Evolutionary conservation across 2,329 filamentous ascomycete genomes (phyloP), one percentile per base, ranked within the genome.

Genomic region (Colletotrichum sidae): DNA sequence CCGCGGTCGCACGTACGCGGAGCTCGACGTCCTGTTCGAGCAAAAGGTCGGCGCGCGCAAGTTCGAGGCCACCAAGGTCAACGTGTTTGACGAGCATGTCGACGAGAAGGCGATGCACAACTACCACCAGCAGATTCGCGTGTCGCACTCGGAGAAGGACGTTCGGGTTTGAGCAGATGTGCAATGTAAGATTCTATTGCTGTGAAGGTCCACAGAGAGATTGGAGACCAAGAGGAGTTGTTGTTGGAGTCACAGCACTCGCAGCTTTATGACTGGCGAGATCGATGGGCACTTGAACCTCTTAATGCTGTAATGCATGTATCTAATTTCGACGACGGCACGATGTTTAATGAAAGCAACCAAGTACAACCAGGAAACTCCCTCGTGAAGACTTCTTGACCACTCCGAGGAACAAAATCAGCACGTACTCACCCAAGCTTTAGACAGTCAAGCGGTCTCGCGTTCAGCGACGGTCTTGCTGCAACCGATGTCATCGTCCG

Each of bases 21-120:
- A 97, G 78, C 81, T 97, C 60, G 93, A 97, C 75, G 72, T 96
- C 53, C 82, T 97, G 53, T 97, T 97, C 72, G 92, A 97, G 79
- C 84, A 87, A 67, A 81, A 85, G 1, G 80, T 95, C 25, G 84
- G 85, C 69, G 92, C 92, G 7, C 83, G 93, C 71, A 90, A 93
- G 72, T 96, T 96, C 75, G 85, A 88, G 8, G 74, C 74, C 33
- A 87, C 86, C 2, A 72, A 84, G 65, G 85, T 88, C 8, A 81
- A 88, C 62, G 86, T 86, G 10, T 88, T 88, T 67, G 79, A 80
- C 47, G 83, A 85, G 71, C 75, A 76, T 9, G 76, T 88, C n/a
- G 67, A 44, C 42, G 79, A 77, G 35, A 78, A 79, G 34, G 76
- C 85, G 4, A 76, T 88, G 74, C 75, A 81, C 55, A 79, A 78